Conservation (phyloP, 2,329 filamentous ascomycete genomes). For the Hypoxylon sp. region DNA sequence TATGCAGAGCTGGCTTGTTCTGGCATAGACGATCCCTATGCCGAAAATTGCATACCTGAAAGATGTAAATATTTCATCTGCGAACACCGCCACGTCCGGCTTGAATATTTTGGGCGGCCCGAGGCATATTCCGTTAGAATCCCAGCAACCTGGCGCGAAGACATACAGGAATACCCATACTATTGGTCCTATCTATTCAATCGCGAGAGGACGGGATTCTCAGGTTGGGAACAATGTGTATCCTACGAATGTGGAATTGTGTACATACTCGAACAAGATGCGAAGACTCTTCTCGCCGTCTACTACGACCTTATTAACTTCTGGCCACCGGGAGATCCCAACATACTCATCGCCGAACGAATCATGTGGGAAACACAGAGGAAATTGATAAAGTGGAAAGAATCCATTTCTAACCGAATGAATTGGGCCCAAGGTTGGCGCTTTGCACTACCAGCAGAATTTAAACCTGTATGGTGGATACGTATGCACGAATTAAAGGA, state of each 20-base stretch:
- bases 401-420: slow-evolving; percentile 2
- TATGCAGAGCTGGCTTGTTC: background rate
- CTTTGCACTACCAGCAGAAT: background rate
- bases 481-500: slow-evolving; percentile 20
- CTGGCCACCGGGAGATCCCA: background rate
- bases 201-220: background rate
- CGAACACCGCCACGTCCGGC: slow-evolving; percentile 45
- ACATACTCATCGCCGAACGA: background rate
- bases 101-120: slow-evolving; percentile 43
- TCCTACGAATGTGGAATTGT: slow-evolving; percentile 36
- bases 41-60: slow-evolving; percentile 36
- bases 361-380: slow-evolving; percentile 11
- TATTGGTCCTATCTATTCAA: slow-evolving; percentile 25
- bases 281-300: slow-evolving; percentile 4
- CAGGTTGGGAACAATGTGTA: slow-evolving; percentile 8
- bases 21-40: background rate
- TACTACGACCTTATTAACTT: slow-evolving; percentile 21
- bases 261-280: slow-evolving; percentile 34
- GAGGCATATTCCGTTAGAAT: background rate
- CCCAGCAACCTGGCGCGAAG: slow-evolving; percentile 41
- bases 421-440: slow-evolving; percentile 11
- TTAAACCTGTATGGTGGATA: slow-evolving; percentile 26
- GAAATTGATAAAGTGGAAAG: slow-evolving; percentile 23
- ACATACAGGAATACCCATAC: slow-evolving; percentile 3
- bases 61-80: slow-evolving; percentile 41